These are phyloP conservation scores for Ustilago loliicola DNA, from an alignment of 1,284 basidiomycete species.

Conservation along the genomic window DNA sequence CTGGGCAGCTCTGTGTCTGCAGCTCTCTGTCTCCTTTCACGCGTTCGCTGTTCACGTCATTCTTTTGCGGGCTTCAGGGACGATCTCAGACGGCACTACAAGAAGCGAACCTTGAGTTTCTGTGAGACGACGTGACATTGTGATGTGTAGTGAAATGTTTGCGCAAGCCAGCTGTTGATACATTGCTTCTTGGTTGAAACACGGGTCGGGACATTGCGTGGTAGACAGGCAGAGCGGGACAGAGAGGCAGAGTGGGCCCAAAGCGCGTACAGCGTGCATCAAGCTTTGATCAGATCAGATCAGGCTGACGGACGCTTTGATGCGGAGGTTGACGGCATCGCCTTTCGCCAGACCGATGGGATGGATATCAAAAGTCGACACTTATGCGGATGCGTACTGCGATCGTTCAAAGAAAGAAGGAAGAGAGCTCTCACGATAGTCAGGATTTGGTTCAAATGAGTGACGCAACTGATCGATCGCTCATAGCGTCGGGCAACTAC, in stretches of 20 bases:
- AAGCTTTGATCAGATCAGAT: not conserved
- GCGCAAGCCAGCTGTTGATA: constrained; percentile 24
- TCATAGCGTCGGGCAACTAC: not conserved
- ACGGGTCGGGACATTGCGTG: not conserved
- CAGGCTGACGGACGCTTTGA: not conserved
- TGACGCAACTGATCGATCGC: not conserved
- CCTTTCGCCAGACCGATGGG: not conserved
- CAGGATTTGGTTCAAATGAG: not conserved
- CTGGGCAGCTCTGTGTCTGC: not conserved
- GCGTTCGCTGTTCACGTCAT: not conserved
- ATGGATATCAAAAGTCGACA: not conserved
- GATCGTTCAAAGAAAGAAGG: not conserved
- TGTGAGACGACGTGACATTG: constrained; percentile 3
- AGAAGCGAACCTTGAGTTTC: not conserved
- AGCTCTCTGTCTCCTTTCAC: not conserved
- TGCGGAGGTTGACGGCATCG: not conserved
- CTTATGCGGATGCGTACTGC: constrained; percentile 40
- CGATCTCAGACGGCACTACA: not conserved
- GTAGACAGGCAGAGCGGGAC: not conserved
- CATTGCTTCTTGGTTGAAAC: constrained; percentile 31
- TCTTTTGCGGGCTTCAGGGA: not conserved
- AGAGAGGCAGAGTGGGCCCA: too few relatives aligned
- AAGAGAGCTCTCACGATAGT: too few relatives aligned
- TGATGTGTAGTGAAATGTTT: constrained; percentile 6
- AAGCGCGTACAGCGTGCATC: not conserved